Evolutionary conservation across 2,329 filamentous ascomycete species (phyloP).

Genomic region (Sclerotinia minor): DNA sequence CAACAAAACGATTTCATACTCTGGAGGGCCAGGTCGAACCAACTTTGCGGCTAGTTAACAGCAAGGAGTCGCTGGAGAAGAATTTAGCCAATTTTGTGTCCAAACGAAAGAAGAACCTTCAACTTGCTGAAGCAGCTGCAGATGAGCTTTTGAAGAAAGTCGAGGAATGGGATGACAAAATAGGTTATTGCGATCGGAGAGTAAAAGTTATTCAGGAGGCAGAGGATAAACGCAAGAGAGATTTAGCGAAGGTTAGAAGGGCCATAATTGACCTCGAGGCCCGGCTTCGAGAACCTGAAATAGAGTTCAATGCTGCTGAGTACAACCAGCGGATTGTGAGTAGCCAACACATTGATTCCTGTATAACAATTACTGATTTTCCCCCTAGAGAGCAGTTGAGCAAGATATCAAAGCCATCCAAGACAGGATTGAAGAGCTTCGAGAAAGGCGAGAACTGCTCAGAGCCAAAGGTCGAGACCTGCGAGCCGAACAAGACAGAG

Average conservation of each 20-base stretch:
- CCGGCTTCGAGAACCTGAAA: conserved; percentile 60
- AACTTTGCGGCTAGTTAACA: conserved; percentile 64
- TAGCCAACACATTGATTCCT: conserved; percentile 27
- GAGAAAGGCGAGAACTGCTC: conserved; percentile 36
- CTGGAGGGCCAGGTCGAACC: conserved; percentile 66
- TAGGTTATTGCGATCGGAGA: conserved; percentile 45
- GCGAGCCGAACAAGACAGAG: conserved; percentile 43
- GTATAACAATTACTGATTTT: background rate
- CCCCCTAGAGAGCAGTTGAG: conserved; percentile 56
- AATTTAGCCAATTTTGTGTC: conserved; percentile 57
- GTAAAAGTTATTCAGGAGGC: conserved; percentile 54
- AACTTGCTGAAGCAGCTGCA: conserved; percentile 53
- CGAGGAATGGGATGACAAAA: conserved; percentile 45
- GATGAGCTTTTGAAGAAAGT: conserved; percentile 44
- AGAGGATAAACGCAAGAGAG: conserved; percentile 51
- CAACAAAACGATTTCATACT: conserved; percentile 56
- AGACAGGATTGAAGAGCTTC: conserved; percentile 39
- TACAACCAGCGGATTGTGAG: conserved; percentile 74
- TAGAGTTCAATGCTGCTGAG: conserved; percentile 65
- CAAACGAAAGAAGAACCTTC: conserved; percentile 55
- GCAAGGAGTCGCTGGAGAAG: conserved; percentile 66
- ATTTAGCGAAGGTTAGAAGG: conserved; percentile 52
- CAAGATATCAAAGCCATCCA: conserved; percentile 55
- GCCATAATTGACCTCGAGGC: conserved; percentile 65
- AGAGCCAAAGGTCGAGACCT: conserved; percentile 44